Conservation (phyloP, 805 yeast species). For the Lachancea lanzarotensis region DNA sequence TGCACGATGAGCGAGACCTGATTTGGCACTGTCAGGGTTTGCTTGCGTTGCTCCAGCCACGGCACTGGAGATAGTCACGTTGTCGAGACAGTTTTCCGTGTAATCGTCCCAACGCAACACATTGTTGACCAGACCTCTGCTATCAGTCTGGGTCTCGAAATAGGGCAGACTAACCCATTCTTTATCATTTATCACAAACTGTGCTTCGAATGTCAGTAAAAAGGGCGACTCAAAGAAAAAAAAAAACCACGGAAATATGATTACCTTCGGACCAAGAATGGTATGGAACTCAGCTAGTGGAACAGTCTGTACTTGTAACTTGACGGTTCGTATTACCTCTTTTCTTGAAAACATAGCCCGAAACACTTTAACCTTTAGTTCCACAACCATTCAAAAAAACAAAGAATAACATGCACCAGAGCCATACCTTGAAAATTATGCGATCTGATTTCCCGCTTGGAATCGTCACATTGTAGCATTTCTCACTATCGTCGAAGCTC, state of each 20-base stretch:
- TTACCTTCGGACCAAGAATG: too few species aligned
- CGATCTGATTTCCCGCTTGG: slow-evolving; percentile 1
- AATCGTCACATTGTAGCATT: slow-evolving; percentile 13
- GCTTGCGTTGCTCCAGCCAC: background rate
- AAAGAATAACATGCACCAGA: background rate
- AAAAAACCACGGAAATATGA: background rate
- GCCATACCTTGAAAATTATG: slow-evolving; percentile 8
- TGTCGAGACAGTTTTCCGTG: slow-evolving; percentile 14
- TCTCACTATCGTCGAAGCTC: slow-evolving; percentile 10
- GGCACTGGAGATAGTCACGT: slow-evolving; percentile 15
- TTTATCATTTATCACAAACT: slow-evolving; percentile 22
- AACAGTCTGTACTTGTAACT: too few species aligned
- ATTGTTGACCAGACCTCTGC: slow-evolving; percentile 22
- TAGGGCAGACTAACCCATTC: slow-evolving; percentile 24
- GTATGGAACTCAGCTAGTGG: too few species aligned
- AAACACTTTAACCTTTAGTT: too few species aligned
- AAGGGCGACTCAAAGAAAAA: background rate
- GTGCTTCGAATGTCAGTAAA: slow-evolving; percentile 4
- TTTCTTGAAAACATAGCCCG: background rate
- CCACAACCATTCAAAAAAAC: background rate
- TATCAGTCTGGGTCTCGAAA: slow-evolving; percentile 22
- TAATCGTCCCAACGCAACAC: slow-evolving; percentile 16
- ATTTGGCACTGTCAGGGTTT: too few species aligned
- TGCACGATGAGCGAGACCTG: too few species aligned
- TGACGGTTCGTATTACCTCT: too few species aligned